Evolutionary conservation across 2,329 filamentous ascomycete genomes (phyloP).

Genomic region (Lecanicillium sp.): DNA sequence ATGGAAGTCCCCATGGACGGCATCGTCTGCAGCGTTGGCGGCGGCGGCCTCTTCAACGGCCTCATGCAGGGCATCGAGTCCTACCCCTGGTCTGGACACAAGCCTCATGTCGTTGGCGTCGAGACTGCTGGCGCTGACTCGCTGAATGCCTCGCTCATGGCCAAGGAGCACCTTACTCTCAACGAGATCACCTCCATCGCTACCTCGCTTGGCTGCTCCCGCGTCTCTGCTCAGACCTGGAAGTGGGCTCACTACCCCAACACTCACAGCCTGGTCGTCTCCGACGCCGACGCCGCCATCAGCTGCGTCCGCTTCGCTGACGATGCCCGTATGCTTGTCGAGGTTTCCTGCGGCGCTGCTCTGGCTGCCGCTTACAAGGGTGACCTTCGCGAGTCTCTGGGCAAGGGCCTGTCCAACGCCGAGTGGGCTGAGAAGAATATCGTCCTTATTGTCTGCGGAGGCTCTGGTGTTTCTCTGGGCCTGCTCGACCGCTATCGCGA

Average conservation of each 20-base stretch:
- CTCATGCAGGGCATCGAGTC: constrained; percentile 60
- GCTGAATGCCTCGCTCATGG: constrained; percentile 52
- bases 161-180: constrained; percentile 51
- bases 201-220: constrained; percentile 62
- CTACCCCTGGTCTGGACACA: constrained; percentile 21
- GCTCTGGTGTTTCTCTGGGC: constrained; percentile 55
- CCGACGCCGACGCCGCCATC: constrained; percentile 63
- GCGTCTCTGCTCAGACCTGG: constrained; percentile 61
- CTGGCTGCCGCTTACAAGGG: constrained; percentile 61
- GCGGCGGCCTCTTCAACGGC: constrained; percentile 72
- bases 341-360: constrained; percentile 77
- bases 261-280: constrained; percentile 27
- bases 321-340: constrained; percentile 73
- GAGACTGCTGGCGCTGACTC: constrained; percentile 71
- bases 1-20: constrained; percentile 48
- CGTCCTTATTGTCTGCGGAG: constrained; percentile 80
- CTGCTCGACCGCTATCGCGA: constrained; percentile 51
- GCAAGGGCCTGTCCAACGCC: constrained; percentile 40
- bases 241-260: constrained; percentile 46
- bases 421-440: constrained; percentile 62
- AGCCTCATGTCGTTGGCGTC: constrained; percentile 55
- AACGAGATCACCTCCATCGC: constrained; percentile 68
- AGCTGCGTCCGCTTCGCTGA: constrained; percentile 72
- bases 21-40: constrained; percentile 71
- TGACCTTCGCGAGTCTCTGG: constrained; percentile 51